A percentile compares a stretch with the other conserved stretches of the same genome.
Conservation (phyloP, 1,284 basidiomycete species). For the Grifola frondosa region DNA sequence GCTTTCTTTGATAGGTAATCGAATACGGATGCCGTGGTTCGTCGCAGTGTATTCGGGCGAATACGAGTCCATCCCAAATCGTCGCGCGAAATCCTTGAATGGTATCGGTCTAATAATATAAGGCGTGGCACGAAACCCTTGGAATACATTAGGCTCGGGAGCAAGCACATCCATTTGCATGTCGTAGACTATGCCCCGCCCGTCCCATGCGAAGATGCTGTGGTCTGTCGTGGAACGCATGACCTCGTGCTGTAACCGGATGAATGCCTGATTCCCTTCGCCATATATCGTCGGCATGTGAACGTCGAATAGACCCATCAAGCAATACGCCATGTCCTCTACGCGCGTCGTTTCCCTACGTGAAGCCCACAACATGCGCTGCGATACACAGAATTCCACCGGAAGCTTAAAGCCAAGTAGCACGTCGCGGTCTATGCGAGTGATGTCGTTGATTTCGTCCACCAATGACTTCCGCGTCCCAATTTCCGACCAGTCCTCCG, state of each 20-base stretch:
- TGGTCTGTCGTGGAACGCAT: too few species aligned
- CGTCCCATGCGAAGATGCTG: too few species aligned
- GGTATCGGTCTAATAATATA: too few species aligned
- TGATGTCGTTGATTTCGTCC: neutral
- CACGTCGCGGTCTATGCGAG: neutral
- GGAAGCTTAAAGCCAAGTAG: constrained; percentile 8
- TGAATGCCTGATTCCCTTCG: too few species aligned
- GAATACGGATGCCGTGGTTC: neutral
- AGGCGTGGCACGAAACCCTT: too few species aligned
- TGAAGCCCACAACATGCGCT: constrained; percentile 6
- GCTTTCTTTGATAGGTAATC: neutral
- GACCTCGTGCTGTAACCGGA: too few species aligned
- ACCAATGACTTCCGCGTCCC: constrained; percentile 1
- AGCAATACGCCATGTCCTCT: constrained; percentile 4
- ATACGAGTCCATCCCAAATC: too few species aligned
- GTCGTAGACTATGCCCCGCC: too few species aligned
- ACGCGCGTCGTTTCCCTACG: neutral
- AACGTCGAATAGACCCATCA: constrained; percentile 3
- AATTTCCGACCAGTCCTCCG: neutral
- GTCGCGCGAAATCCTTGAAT: too few species aligned
- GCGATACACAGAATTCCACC: neutral
- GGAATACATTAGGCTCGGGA: too few species aligned
- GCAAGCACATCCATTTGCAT: too few species aligned
- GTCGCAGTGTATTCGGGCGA: constrained; percentile 1
- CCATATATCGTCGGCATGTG: constrained; percentile 3